Percentiles rank a stretch among this genome's conserved stretches.
Conservation (phyloP, 805 yeast species). For the Candida vaughaniae region DNA sequence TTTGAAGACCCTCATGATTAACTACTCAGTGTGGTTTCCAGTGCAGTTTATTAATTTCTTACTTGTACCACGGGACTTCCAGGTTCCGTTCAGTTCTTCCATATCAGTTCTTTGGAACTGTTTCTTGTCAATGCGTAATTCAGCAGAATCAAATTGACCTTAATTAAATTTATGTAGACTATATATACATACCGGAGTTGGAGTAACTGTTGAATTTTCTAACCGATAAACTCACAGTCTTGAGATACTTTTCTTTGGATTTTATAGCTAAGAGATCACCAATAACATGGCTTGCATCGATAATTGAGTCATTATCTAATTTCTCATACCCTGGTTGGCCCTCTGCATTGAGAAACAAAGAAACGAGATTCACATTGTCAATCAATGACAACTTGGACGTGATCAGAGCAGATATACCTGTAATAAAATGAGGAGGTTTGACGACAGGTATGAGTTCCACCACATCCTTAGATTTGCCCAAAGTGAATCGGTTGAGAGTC, state of each 20-base stretch:
- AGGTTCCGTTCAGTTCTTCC: conserved; percentile 86
- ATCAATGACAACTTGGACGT: conserved; percentile 22
- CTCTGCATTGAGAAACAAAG: conserved; percentile 51
- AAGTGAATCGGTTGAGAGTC: conserved; percentile 21
- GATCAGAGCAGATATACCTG: conserved; percentile 55
- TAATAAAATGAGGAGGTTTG: conserved; percentile 60
- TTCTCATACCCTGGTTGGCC: conserved; percentile 64
- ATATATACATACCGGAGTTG: conserved; percentile 30
- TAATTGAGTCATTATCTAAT: conserved; percentile 41
- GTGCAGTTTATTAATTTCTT: conserved; percentile 76
- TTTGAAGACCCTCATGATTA: conserved; percentile 62
- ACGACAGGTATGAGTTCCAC: conserved; percentile 26
- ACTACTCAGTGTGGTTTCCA: conserved; percentile 78
- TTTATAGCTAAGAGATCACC: conserved; percentile 8
- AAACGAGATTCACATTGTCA: conserved; percentile 7
- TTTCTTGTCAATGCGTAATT: conserved; percentile 76
- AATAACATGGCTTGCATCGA: conserved; percentile 29
- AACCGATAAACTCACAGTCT: conserved; percentile 17
- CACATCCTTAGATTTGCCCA: background rate
- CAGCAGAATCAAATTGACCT: conserved; percentile 12
- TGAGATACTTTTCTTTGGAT: conserved; percentile 11
- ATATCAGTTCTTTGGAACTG: conserved; percentile 95
- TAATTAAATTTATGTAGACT: conserved; percentile 2
- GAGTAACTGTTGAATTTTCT: conserved; percentile 24
- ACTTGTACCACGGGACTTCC: conserved; percentile 66